Conservation (phyloP, 2,329 filamentous ascomycete genomes). For the Penicillium vulpinum region DNA sequence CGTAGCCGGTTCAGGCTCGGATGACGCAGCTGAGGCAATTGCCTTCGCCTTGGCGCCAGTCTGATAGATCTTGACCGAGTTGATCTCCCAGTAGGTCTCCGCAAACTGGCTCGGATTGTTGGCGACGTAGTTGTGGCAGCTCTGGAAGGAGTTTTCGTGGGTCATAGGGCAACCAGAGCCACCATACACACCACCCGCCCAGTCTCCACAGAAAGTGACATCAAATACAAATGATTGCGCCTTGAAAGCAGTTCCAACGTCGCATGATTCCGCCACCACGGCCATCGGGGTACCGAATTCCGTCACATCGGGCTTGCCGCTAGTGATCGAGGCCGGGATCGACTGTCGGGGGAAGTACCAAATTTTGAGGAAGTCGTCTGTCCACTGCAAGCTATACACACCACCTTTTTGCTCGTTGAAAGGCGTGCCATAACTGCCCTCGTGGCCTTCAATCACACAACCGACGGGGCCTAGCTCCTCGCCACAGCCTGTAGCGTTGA, state of each 20-base stretch:
- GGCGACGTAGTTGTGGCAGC: constrained; percentile 71
- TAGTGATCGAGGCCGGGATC: constrained; percentile 49
- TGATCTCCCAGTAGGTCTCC: constrained; percentile 77
- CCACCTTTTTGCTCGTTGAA: constrained; percentile 56
- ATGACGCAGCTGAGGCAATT: constrained; percentile 4
- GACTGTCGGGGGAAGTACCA: constrained; percentile 52
- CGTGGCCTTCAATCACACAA: constrained; percentile 43
- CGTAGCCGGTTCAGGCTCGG: neutral
- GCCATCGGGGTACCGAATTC: constrained; percentile 50
- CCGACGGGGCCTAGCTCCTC: constrained; percentile 40
- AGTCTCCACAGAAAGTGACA: constrained; percentile 57
- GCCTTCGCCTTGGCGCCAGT: constrained; percentile 19
- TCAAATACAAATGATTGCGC: constrained; percentile 50
- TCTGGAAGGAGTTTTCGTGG: constrained; percentile 58
- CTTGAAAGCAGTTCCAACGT: constrained; percentile 44
- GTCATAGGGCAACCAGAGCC: constrained; percentile 59
- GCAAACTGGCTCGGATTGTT: constrained; percentile 68
- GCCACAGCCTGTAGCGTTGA: constrained; percentile 53
- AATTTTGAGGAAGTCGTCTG: constrained; percentile 48
- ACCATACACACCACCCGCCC: constrained; percentile 51
- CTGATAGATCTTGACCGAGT: constrained; percentile 66
- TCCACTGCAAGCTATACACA: constrained; percentile 53
- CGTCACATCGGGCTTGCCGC: constrained; percentile 45
- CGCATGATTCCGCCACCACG: constrained; percentile 45
- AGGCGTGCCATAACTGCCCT: constrained; percentile 50